Evolutionary conservation across 768 basidiomycete genomes (phyloP), one percentile per base, ranked within the genome.

Genomic region (Hortiboletus flavorubellus): DNA sequence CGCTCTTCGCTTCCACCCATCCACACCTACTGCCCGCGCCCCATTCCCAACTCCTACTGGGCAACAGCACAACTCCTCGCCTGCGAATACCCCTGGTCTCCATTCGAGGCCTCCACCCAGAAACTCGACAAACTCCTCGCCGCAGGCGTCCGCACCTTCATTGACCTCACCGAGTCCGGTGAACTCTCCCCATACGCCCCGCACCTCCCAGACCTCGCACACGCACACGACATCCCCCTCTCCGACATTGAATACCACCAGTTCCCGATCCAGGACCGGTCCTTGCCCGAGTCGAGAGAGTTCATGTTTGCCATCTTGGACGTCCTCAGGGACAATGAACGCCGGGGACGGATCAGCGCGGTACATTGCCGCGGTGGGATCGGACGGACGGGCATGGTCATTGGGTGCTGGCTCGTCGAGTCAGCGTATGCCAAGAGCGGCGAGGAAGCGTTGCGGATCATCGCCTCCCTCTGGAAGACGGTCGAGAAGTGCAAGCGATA

Each of bases 1-100:
- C 63, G 60, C 37, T 56, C 65, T 1, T 67, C 65, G 0, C 59
- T 65, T 0, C 49, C 65, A 0, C 60, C 54, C 51, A 46, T 63
- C 46, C 15, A 37, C 58, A 56, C 61, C 0, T 49, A 56, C 41
- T 59, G 49, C n/a, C 66, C 72, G 0, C 82, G 85, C 1, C 89
- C 89, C 30, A 84, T 91, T 64, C 86, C 87, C n/a, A 91, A 91
- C 71, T 88, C 86, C 0, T 91, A 91, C 74, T 91, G 89, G 89
- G 89, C 87, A 0, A 89, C 87, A 0, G 78, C 84, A 0, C 71
- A 76, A 11, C 79, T 91, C 35, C 77, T 90, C 51, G 89, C 89
- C 0, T 90, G 87, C 79, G 89, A 91, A 65, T 91, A 90, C 69
- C 89, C 89, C 1, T 91, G 85, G 83, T 73, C 81, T 16, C 86